phyloP scores from a whole-genome alignment of 129 eudicot genomes.

The Rutidosis leptorrhynchoides region DNA sequence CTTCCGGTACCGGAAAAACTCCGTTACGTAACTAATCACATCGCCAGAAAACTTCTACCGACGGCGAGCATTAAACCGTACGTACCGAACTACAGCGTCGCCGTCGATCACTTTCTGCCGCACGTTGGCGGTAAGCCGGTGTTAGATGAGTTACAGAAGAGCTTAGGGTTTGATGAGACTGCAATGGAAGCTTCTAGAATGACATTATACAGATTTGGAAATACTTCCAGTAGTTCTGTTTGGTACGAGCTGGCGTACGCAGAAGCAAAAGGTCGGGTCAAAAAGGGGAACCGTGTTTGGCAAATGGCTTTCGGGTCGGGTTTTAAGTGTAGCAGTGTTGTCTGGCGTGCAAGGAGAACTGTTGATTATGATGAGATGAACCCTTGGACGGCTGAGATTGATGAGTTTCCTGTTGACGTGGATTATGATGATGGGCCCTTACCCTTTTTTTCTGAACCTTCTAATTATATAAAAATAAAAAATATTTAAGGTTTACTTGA shows the following conservation, averaged over 20 bases:
- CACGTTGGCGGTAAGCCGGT: constrained; percentile 73
- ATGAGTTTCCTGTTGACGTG: constrained; percentile 40
- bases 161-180: constrained; percentile 30
- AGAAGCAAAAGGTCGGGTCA: constrained; percentile 68
- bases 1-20: constrained; percentile 53
- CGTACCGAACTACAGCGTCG: constrained; percentile 43
- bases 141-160: constrained; percentile 45
- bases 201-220: constrained; percentile 60
- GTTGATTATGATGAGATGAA: constrained; percentile 39
- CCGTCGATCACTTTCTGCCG: constrained; percentile 47
- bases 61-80: constrained; percentile 22
- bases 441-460: constrained; percentile 28
- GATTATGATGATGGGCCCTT: constrained; percentile 30
- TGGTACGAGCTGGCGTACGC: constrained; percentile 48
- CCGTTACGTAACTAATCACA: constrained; percentile 4
- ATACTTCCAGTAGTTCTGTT: constrained; percentile 57
- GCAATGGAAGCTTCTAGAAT: constrained; percentile 61
- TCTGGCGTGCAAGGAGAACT: constrained; percentile 49
- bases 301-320: constrained; percentile 69
- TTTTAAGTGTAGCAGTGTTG: constrained; percentile 59
- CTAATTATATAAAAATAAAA: constrained; percentile 18
- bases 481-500: too few relatives aligned
- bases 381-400: constrained; percentile 63
- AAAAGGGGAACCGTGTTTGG: constrained; percentile 55
- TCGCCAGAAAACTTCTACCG: constrained; percentile 22